These are phyloP conservation scores for Vigna unguiculata DNA, from an alignment of 306 rosid species.

Conservation along the genomic window DNA sequence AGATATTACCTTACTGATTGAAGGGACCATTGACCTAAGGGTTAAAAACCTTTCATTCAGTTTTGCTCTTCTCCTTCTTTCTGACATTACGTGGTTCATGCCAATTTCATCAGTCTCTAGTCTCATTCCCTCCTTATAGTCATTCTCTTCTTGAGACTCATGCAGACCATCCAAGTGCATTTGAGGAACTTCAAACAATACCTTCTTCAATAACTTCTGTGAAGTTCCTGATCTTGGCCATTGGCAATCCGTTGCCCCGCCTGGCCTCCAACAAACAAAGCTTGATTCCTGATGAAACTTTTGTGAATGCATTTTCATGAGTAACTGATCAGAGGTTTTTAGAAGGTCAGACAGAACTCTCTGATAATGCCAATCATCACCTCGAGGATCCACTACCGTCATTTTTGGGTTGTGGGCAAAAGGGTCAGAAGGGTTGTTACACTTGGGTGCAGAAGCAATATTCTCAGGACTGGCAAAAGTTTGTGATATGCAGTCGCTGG, in stretches of 20 bases:
- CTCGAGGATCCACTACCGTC: conserved; percentile 50
- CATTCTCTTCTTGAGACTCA: conserved; percentile 67
- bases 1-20: conserved; percentile 69
- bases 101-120: conserved; percentile 71
- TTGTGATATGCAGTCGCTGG: conserved; percentile 89
- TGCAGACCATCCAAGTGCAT: conserved; percentile 61
- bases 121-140: conserved; percentile 60
- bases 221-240: conserved; percentile 54
- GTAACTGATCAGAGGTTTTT: conserved; percentile 62
- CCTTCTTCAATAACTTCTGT: conserved; percentile 70
- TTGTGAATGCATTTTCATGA: conserved; percentile 52
- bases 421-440: conserved; percentile 41
- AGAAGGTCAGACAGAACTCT: conserved; percentile 62
- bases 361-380: conserved; percentile 68
- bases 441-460: conserved; percentile 46
- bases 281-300: conserved; percentile 59
- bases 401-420: conserved; percentile 51
- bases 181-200: conserved; percentile 76
- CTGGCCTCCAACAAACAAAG: conserved; percentile 65
- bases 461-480: conserved; percentile 61
- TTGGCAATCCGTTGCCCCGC: conserved; percentile 47
- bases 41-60: conserved; percentile 73
- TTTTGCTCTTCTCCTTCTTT: conserved; percentile 77
- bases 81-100: conserved; percentile 69
- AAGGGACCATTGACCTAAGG: conserved; percentile 78